A percentile compares a stretch with the other conserved stretches of the same genome.
These are phyloP conservation scores for Arthrobotrys iridis DNA, from an alignment of 2,329 filamentous ascomycete species.

Conservation along the genomic window DNA sequence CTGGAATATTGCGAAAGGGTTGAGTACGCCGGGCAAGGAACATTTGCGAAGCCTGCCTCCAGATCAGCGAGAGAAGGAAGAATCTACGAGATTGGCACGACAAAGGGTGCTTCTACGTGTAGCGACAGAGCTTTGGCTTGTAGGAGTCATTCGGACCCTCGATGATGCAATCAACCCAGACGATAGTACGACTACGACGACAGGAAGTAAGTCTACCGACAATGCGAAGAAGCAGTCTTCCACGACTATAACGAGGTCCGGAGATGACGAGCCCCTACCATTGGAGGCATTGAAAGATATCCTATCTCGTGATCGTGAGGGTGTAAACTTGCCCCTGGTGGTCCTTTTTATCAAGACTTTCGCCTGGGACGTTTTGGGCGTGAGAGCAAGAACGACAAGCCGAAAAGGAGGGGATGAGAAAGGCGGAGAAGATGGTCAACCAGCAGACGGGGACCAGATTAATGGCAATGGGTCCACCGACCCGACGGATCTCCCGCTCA, in stretches of 20 bases:
- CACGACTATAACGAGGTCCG: slow-evolving; percentile 72
- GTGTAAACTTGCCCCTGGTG: slow-evolving; percentile 86
- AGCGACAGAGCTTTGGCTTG: slow-evolving; percentile 95
- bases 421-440: slow-evolving; percentile 62
- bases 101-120: slow-evolving; percentile 88
- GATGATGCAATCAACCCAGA: slow-evolving; percentile 74
- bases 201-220: slow-evolving; percentile 40
- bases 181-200: slow-evolving; percentile 64
- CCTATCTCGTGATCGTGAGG: slow-evolving; percentile 90
- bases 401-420: slow-evolving; percentile 83
- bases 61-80: slow-evolving; percentile 90
- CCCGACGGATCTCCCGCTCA: slow-evolving; percentile 64
- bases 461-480: slow-evolving; percentile 62
- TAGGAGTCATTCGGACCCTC: slow-evolving; percentile 84
- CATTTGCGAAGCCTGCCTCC: slow-evolving; percentile 78
- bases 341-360: slow-evolving; percentile 97
- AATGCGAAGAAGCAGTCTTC: slow-evolving; percentile 62
- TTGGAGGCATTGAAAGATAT: slow-evolving; percentile 98
- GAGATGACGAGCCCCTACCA: slow-evolving; percentile 87
- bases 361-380: slow-evolving; percentile 91
- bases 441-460: slow-evolving; percentile 55
- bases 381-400: slow-evolving; percentile 78
- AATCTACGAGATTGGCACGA: slow-evolving; percentile 87
- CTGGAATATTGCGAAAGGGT: slow-evolving; percentile 58
- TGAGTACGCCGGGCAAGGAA: slow-evolving; percentile 58